Percentiles rank a stretch among this genome's conserved stretches.
Evolutionary conservation across 495 filamentous ascomycete genomes (phyloP).

Genomic region (Arthonia radiata): DNA sequence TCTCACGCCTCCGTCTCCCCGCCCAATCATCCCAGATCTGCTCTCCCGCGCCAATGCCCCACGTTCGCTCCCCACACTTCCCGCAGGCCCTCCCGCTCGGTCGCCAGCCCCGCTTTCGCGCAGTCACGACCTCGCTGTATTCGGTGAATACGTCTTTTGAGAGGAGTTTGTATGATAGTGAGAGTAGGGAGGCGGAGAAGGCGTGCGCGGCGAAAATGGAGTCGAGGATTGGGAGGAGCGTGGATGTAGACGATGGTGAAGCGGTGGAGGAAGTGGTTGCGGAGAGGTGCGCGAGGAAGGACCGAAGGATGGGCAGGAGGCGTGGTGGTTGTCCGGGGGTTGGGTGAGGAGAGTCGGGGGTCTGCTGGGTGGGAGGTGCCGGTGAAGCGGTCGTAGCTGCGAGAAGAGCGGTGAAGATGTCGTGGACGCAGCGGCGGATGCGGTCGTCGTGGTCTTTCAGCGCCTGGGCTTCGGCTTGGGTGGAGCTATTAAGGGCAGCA

Average conservation of each 20-base stretch:
- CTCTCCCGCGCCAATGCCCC: conserved; percentile 68
- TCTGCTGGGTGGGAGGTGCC: conserved; percentile 9
- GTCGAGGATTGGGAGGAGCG: conserved; percentile 59
- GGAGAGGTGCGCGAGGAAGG: conserved; percentile 64
- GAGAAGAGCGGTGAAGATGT: conserved; percentile 72
- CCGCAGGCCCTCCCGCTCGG: conserved; percentile 70
- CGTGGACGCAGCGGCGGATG: conserved; percentile 61
- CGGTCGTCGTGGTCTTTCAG: conserved; percentile 10
- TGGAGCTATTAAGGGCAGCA: conserved; percentile 12
- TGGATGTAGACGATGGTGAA: conserved; percentile 67
- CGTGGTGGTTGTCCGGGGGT: conserved; percentile 31
- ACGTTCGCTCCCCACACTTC: conserved; percentile 55
- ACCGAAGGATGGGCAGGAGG: conserved; percentile 72
- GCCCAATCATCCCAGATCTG: conserved; percentile 66
- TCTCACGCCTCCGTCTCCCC: conserved; percentile 26
- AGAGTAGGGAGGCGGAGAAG: conserved; percentile 71
- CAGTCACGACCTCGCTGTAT: conserved; percentile 44
- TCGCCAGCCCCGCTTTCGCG: conserved; percentile 75
- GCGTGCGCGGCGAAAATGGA: conserved; percentile 88
- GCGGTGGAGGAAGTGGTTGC: conserved; percentile 52
- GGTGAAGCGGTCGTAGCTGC: conserved; percentile 11
- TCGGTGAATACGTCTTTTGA: conserved; percentile 77
- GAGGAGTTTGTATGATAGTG: conserved; percentile 61
- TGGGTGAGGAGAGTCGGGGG: conserved; percentile 9
- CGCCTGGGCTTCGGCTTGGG: conserved; percentile 6